These are phyloP conservation scores for Quercus wislizeni DNA, from an alignment of 306 rosid species.

Conservation along the genomic window DNA sequence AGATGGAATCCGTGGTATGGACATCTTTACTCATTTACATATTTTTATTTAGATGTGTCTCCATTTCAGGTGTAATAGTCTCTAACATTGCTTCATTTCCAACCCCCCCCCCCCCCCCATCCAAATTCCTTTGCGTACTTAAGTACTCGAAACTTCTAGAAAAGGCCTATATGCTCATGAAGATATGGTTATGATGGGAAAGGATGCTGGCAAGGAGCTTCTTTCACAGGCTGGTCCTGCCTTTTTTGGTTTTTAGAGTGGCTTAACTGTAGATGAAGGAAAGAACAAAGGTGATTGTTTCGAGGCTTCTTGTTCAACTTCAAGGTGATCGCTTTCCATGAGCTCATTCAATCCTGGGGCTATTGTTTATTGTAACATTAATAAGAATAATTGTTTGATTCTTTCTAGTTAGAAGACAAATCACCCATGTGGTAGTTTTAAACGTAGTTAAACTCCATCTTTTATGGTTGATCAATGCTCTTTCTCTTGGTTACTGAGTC, in stretches of 20 bases:
- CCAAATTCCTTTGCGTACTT: not conserved
- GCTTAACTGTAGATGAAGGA: not conserved
- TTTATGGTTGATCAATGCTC: not conserved
- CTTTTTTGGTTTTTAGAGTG: constrained; percentile 52
- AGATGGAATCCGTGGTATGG: constrained; percentile 72
- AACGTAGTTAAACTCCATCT: not conserved
- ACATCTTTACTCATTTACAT: not conserved
- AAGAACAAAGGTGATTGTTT: not conserved
- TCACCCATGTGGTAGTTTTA: not conserved
- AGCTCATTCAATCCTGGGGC: not conserved
- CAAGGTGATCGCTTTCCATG: constrained; percentile 9
- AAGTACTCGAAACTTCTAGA: constrained; percentile 84
- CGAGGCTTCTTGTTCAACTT: not conserved
- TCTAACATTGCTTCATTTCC: not conserved
- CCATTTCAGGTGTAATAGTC: constrained; percentile 1
- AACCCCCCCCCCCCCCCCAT: no score
- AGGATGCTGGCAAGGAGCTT: constrained; percentile 87
- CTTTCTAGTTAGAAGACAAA: constrained; percentile 15
- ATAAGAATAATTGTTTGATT: constrained; percentile 2
- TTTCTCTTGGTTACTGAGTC: not conserved
- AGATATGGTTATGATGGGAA: constrained; percentile 79
- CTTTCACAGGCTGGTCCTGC: constrained; percentile 79
- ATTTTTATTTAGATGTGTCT: not conserved
- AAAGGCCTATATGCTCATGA: constrained; percentile 55
- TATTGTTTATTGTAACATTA: not conserved